phyloP scores from a whole-genome alignment of 495 filamentous ascomycete genomes.

The Annulohypoxylon bovei region DNA sequence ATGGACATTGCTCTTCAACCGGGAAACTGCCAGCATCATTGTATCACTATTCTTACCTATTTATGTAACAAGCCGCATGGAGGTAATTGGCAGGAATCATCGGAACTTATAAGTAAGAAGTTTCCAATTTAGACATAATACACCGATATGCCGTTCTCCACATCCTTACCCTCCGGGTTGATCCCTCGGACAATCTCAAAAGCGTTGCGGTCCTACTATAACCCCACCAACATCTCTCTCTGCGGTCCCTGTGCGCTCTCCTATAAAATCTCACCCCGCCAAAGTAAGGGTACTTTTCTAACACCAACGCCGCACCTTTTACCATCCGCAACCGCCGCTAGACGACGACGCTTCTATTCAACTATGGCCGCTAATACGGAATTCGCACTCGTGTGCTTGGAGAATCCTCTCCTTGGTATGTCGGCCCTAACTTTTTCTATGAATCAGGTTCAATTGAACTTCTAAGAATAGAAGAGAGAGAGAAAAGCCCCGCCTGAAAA shows the following conservation, averaged over 20 bases:
- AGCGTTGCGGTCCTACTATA: constrained; percentile 34
- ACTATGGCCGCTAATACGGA: constrained; percentile 77
- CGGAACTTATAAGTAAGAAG: background rate
- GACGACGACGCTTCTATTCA: constrained; percentile 29
- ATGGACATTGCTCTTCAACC: background rate
- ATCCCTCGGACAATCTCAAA: constrained; percentile 43
- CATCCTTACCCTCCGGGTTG: constrained; percentile 28
- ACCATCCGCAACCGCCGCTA: background rate
- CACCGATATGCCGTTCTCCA: constrained; percentile 34
- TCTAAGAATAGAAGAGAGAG: background rate
- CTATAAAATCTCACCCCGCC: constrained; percentile 46
- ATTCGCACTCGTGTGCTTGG: constrained; percentile 87
- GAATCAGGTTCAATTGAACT: constrained; percentile 23
- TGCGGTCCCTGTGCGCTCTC: constrained; percentile 12
- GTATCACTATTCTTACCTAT: too few relatives aligned
- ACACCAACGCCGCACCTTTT: constrained; percentile 14
- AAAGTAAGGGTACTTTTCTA: constrained; percentile 20
- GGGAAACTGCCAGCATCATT: background rate
- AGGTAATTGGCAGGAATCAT: background rate
- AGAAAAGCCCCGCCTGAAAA: constrained; percentile 1
- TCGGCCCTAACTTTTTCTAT: constrained; percentile 29
- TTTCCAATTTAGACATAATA: background rate
- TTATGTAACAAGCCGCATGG: background rate
- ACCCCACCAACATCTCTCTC: constrained; percentile 30
- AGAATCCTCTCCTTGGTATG: constrained; percentile 95